Percentiles rank a stretch among this genome's conserved stretches.
Evolutionary conservation across 2,329 filamentous ascomycete genomes (phyloP).

Genomic region (Pseudogymnoascus sp.): DNA sequence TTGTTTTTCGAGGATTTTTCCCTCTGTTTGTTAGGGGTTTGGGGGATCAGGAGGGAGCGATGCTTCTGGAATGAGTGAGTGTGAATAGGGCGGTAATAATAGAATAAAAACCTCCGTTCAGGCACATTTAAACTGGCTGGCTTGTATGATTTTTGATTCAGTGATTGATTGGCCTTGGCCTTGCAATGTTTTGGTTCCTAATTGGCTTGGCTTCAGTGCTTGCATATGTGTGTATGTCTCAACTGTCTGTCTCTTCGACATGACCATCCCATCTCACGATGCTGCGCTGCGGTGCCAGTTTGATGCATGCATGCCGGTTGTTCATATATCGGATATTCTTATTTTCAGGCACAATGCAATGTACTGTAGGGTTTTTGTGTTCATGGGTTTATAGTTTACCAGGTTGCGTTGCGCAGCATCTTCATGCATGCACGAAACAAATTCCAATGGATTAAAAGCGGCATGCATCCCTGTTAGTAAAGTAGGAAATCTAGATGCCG

Average conservation of each 20-base stretch:
- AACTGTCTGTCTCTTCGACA: too few relatives aligned
- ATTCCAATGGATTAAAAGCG: neutral
- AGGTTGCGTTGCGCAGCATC: too few relatives aligned
- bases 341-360: neutral
- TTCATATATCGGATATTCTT: too few relatives aligned
- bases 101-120: constrained; percentile 1
- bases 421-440: constrained; percentile 6
- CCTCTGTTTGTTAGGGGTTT: neutral
- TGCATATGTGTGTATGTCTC: neutral
- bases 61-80: neutral
- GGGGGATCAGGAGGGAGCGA: neutral
- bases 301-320: too few relatives aligned
- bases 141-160: neutral
- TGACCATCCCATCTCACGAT: too few relatives aligned
- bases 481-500: neutral
- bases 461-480: neutral
- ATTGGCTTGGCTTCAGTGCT: neutral
- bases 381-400: neutral
- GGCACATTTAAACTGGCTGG: neutral
- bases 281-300: too few relatives aligned
- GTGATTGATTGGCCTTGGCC: neutral
- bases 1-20: neutral
- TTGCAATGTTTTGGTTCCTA: too few relatives aligned
- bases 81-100: neutral
- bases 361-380: neutral